Base-by-base conservation (phyloP, 1,139 yeast genomes). In the Saccharomycopsis crataegensis region DNA sequence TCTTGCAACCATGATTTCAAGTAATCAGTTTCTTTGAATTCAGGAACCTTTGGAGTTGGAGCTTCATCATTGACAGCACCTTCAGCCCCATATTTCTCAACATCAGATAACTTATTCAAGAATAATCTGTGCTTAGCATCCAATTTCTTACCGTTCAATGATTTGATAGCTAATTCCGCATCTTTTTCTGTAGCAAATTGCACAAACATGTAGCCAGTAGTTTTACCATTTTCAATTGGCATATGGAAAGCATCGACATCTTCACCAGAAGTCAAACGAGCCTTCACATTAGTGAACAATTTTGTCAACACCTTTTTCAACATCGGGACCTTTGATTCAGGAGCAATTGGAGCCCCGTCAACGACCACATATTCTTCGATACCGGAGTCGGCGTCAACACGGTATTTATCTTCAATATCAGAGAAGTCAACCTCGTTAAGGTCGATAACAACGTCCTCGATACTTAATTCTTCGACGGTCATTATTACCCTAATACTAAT, bases 291-390 rank as follows among this genome's bases (percentile, higher is more conserved):
- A 57, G 81, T 73, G 66, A 93, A 85, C 57, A 88, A 77, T 73
- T 91, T 93, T 64, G 79, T 80, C 65, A 94, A 78, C 52, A 94
- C 98, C 67, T 88, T 91, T 63, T 83, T 79, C 66, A 94, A 79
- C 54, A 87, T 83, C 49, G 90, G 87, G 46, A 83, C 88, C 71
- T 94, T 94, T 54, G 89, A 70, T 66, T 86, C 96, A 54, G 97
- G 96, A 31, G 96, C 96, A 60, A 89, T 76, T 60, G 99, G 99
- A 6, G 96, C 93, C 49, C 99, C 99, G 68, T 90, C 98, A 52
- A 90, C 86, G 34, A 93, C 88, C 57, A 93, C 82, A 66, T 82
- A 91, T 64, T 80, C 80, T 65, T 89, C 96, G 56, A 88, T 76
- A 43, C 84, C 82, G 60, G 78, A 72, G 59, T 80, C 82, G 46